Evolutionary conservation across 495 filamentous ascomycete species (phyloP).

Genomic region (Rostrohypoxylon terebratum): DNA sequence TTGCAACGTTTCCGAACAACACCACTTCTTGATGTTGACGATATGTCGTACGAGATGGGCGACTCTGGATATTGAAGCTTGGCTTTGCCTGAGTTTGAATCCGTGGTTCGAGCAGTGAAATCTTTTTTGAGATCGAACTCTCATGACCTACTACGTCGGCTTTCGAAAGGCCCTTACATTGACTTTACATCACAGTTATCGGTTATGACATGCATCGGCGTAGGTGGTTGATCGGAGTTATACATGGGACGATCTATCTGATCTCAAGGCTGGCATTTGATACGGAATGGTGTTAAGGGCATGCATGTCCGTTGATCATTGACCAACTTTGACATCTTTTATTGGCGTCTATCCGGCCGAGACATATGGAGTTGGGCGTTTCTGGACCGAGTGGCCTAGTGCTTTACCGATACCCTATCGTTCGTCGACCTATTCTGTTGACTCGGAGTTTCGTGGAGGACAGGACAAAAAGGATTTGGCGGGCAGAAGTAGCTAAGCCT

Average conservation of each 20-base stretch:
- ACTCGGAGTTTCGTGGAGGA: slow-evolving; percentile 12
- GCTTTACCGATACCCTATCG: slow-evolving; percentile 42
- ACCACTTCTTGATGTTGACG: slow-evolving; percentile 23
- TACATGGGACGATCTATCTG: not conserved
- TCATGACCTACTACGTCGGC: slow-evolving; percentile 14
- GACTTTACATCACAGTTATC: slow-evolving; percentile 41
- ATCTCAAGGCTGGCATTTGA: slow-evolving; percentile 29
- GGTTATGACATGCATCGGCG: slow-evolving; percentile 20
- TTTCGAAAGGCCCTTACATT: slow-evolving; percentile 33
- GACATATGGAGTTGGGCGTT: slow-evolving; percentile 45
- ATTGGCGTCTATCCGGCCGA: slow-evolving; percentile 11
- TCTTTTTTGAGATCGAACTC: slow-evolving; percentile 33
- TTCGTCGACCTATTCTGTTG: slow-evolving; percentile 13
- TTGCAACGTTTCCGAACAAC: slow-evolving; percentile 21
- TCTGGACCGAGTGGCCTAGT: slow-evolving; percentile 48
- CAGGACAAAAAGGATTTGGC: slow-evolving; percentile 14
- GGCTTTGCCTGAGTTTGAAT: slow-evolving; percentile 34
- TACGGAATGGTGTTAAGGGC: slow-evolving; percentile 15
- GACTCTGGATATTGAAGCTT: slow-evolving; percentile 32
- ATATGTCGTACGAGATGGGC: slow-evolving; percentile 23
- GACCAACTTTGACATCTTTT: not conserved
- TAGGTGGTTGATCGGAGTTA: slow-evolving; percentile 23
- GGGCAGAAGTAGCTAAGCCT: slow-evolving; percentile 12
- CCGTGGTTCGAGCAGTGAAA: slow-evolving; percentile 30
- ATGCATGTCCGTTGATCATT: slow-evolving; percentile 3